phyloP scores from a whole-genome alignment of 139 green algal species.

The Closterium sp. region DNA sequence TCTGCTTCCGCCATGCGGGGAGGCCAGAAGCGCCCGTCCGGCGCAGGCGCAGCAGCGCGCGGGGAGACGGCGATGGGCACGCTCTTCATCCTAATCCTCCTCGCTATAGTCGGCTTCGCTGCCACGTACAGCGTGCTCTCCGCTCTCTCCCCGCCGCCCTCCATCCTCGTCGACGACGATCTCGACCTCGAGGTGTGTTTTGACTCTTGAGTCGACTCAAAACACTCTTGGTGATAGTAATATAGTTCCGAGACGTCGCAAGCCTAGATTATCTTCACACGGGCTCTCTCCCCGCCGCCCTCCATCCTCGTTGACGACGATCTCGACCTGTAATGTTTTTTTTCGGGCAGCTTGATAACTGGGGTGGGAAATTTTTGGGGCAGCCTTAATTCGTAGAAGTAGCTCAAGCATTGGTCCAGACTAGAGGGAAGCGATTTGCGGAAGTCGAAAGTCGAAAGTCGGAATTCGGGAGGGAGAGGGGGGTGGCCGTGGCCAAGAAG shows the following conservation, averaged over 20 bases:
- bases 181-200: neutral
- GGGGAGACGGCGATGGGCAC: slow-evolving; percentile 5
- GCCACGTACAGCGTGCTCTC: slow-evolving; percentile 2
- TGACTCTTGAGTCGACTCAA: neutral
- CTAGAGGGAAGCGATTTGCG: no score
- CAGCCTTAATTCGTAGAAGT: no score
- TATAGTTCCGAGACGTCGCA: no score
- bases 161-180: neutral
- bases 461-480: no score
- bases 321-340: neutral
- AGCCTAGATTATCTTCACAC: no score
- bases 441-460: no score
- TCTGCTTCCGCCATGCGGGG: neutral
- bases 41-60: neutral
- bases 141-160: neutral
- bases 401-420: no score
- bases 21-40: neutral
- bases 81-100: neutral
- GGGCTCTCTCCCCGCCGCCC: neutral
- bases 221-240: no score
- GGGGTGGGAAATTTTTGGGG: no score
- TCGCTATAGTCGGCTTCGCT: slow-evolving; percentile 8
- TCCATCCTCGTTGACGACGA: neutral
- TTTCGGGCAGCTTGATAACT: neutral
- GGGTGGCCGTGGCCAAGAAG: no score